A percentile compares a stretch with the other conserved stretches of the same genome.
These are phyloP conservation scores for Diphasiastrum complanatum DNA, from an alignment of 83 land plant genomes.

Conservation along the genomic window DNA sequence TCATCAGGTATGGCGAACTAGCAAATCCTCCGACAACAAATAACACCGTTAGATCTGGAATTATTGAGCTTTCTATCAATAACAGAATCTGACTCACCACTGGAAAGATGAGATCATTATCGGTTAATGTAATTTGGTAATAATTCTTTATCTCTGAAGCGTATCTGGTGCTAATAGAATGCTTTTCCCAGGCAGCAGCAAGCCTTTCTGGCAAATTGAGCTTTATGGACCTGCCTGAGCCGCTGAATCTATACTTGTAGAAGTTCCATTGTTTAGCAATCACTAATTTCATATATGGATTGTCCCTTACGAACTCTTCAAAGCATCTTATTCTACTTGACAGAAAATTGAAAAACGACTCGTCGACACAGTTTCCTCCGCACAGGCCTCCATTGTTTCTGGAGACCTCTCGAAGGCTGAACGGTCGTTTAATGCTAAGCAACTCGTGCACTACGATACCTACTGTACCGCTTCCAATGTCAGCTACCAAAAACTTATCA, in stretches of 20 bases:
- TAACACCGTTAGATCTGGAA: slow-evolving; percentile 3
- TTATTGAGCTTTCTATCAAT: not conserved
- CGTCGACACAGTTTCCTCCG: slow-evolving; percentile 14
- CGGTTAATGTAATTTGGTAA: too few relatives aligned
- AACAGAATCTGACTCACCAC: slow-evolving; percentile 4
- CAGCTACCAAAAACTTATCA: slow-evolving; percentile 8
- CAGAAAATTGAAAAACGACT: not conserved
- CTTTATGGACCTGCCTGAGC: too few relatives aligned
- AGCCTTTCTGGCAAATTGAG: too few relatives aligned
- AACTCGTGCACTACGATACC: slow-evolving; percentile 3
- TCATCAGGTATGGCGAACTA: slow-evolving; percentile 1
- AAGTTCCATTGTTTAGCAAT: slow-evolving; percentile 4
- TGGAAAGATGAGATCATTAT: slow-evolving; percentile 11
- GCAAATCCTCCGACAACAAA: slow-evolving; percentile 17
- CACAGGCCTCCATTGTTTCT: slow-evolving; percentile 16
- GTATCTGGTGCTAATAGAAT: too few relatives aligned
- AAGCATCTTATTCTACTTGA: not conserved
- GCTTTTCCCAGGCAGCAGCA: too few relatives aligned
- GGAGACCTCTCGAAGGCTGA: slow-evolving; percentile 6
- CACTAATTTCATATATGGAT: not conserved
- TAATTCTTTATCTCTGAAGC: too few relatives aligned
- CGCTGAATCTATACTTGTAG: not conserved
- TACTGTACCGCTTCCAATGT: slow-evolving; percentile 14
- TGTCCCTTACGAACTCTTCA: not conserved
- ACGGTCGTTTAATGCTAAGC: too few relatives aligned